Evolutionary conservation across 73 alveolate species (phyloP), one percentile per base, ranked within the genome.

Genomic region (Paramecium sexaurelia): DNA sequence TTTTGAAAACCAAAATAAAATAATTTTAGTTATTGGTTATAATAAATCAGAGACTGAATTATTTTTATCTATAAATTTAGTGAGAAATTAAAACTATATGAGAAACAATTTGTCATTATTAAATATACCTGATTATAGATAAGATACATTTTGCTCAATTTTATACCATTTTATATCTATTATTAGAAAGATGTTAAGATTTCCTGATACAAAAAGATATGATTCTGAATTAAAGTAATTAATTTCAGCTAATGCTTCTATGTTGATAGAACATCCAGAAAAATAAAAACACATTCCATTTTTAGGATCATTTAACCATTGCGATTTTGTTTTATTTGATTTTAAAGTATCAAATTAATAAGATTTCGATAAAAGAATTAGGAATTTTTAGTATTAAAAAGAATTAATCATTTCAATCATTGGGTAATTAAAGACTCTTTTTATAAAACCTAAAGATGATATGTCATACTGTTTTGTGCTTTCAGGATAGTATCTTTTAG

Each of bases 261-360:
- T 66, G 11, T 66, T 66, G 83, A 66, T 66, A 29, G 83, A 66
- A 26, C 20, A 66, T 66, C 83, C 83, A 5, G 83, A 66, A 24
- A 66, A 66, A 66, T 66, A 29, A 29, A 66, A 66, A 13, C 83
- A 66, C 24, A 26, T 66, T 29, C 83, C 83, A 11, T 29, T 10
- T 29, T 66, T 66, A 66, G 83, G 83, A 66, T 24, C 37, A 24
- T 66, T 66, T 20, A 66, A 66, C n/a, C 47, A 66, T 29, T 29
- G 47, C 24, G 83, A 66, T 26, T 66, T 66, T 32, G 26, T 66
- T 11, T 22, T 66, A 2, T 29, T 66, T 24, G 47, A 66, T 24
- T 66, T 66, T 51, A 51, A 51, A 29, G 11, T 51, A 51, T 3
- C 67, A 4, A 51, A 51, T 51, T 3, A 51, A 51, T 51, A 17